Percentiles rank a stretch among this genome's conserved stretches.
Conservation (phyloP, 257 asterid species). For the Solanum clarkiae region DNA sequence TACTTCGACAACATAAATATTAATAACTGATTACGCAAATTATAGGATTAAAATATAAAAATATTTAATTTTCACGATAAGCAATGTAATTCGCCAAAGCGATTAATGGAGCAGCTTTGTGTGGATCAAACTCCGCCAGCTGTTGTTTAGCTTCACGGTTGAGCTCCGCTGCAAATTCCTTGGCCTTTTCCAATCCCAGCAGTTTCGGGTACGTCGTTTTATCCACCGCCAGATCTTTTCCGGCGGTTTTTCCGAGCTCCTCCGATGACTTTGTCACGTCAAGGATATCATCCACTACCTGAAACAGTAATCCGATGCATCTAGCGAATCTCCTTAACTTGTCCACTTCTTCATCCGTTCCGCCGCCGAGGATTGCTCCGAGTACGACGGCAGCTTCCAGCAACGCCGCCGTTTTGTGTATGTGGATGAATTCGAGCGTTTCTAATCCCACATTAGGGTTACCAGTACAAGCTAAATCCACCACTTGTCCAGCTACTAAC, state of each 20-base stretch:
- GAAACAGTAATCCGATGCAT: slow-evolving; percentile 60
- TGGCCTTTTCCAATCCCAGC: slow-evolving; percentile 61
- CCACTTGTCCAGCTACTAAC: slow-evolving; percentile 77
- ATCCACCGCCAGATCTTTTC: slow-evolving; percentile 53
- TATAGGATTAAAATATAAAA: not conserved
- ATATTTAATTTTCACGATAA: slow-evolving; percentile 29
- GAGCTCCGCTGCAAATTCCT: slow-evolving; percentile 43
- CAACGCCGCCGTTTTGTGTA: slow-evolving; percentile 65
- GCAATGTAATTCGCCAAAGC: slow-evolving; percentile 75
- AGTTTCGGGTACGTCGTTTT: slow-evolving; percentile 71
- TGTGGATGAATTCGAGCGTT: slow-evolving; percentile 48
- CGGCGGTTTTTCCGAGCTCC: slow-evolving; percentile 73
- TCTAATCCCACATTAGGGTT: slow-evolving; percentile 28
- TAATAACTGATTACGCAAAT: not conserved
- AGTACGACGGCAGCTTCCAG: slow-evolving; percentile 57
- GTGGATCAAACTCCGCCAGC: slow-evolving; percentile 34
- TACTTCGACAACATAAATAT: not conserved
- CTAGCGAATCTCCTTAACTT: slow-evolving; percentile 45
- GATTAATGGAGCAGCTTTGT: slow-evolving; percentile 48
- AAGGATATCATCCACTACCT: slow-evolving; percentile 70
- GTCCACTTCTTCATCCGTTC: slow-evolving; percentile 29
- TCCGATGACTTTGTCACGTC: slow-evolving; percentile 63
- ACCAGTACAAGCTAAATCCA: slow-evolving; percentile 42
- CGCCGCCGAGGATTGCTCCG: slow-evolving; percentile 74
- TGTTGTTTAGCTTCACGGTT: slow-evolving; percentile 51